These are phyloP conservation scores for Coemansia sp. DNA, from an alignment of 192 early-diverging fungal species.

Conservation along the genomic window DNA sequence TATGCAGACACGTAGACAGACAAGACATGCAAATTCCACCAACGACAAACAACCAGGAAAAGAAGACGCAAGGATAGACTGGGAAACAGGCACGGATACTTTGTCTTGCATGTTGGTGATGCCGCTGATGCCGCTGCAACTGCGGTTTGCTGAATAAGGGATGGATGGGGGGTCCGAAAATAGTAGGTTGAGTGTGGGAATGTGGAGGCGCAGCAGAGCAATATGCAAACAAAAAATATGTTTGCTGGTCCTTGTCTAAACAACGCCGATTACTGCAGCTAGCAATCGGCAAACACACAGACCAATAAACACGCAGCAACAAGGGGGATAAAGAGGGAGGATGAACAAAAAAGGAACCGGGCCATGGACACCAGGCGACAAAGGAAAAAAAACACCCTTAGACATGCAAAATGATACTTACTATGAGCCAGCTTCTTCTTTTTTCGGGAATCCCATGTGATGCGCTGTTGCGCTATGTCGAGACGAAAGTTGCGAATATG, in stretches of 20 bases:
- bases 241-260: background rate
- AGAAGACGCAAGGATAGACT: background rate
- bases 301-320: slow-evolving; percentile 1
- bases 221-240: background rate
- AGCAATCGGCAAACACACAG: slow-evolving; percentile 1
- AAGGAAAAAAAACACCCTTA: background rate
- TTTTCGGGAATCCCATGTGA: slow-evolving; percentile 56
- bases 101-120: background rate
- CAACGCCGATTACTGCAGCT: background rate
- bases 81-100: background rate
- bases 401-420: slow-evolving; percentile 29
- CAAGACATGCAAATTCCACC: no score
- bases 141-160: background rate
- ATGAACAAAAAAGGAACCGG: background rate
- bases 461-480: slow-evolving; percentile 55
- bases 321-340: background rate
- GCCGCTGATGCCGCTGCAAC: background rate
- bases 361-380: no score
- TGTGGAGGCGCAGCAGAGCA: background rate
- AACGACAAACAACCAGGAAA: background rate
- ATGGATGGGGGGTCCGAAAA: background rate
- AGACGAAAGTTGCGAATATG: slow-evolving; percentile 52
- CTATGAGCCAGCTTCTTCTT: slow-evolving; percentile 56
- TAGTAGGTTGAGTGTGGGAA: background rate
- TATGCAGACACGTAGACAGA: background rate